Evolutionary conservation across 2,329 filamentous ascomycete species (phyloP).

Genomic region (Hymenoscyphus repandus): DNA sequence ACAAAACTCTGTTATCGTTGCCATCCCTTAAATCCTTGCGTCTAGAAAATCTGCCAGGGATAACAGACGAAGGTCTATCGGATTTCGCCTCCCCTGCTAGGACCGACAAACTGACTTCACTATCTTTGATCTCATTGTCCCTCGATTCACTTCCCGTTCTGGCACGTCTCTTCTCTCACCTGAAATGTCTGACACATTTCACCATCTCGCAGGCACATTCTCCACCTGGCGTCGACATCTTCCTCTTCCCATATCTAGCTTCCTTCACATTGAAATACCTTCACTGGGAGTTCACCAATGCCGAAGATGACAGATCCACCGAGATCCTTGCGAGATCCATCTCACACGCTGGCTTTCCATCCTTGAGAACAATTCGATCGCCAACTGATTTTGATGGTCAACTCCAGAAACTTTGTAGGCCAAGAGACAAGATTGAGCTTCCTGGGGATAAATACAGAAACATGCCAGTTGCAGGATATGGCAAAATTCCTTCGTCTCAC

Average conservation of each 20-base stretch:
- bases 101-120: constrained; percentile 40
- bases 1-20: constrained; percentile 48
- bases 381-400: constrained; percentile 65
- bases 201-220: constrained; percentile 49
- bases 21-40: constrained; percentile 51
- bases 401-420: constrained; percentile 62
- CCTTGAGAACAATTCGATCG: constrained; percentile 52
- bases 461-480: constrained; percentile 21
- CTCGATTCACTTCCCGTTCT: constrained; percentile 52
- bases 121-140: constrained; percentile 52
- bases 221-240: constrained; percentile 50
- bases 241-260: constrained; percentile 60
- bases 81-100: constrained; percentile 47
- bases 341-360: constrained; percentile 55
- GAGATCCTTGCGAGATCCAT: constrained; percentile 61
- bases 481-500: constrained; percentile 17
- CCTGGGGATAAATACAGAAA: constrained; percentile 25
- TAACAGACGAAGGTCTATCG: constrained; percentile 52
- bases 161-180: constrained; percentile 52
- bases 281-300: constrained; percentile 55
- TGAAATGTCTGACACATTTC: constrained; percentile 44
- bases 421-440: constrained; percentile 24
- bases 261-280: constrained; percentile 47
- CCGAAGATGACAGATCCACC: constrained; percentile 44
- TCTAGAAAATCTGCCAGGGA: constrained; percentile 49